phyloP scores from a whole-genome alignment of 2,329 filamentous ascomycete species.

The Colletotrichum theobromicola region DNA sequence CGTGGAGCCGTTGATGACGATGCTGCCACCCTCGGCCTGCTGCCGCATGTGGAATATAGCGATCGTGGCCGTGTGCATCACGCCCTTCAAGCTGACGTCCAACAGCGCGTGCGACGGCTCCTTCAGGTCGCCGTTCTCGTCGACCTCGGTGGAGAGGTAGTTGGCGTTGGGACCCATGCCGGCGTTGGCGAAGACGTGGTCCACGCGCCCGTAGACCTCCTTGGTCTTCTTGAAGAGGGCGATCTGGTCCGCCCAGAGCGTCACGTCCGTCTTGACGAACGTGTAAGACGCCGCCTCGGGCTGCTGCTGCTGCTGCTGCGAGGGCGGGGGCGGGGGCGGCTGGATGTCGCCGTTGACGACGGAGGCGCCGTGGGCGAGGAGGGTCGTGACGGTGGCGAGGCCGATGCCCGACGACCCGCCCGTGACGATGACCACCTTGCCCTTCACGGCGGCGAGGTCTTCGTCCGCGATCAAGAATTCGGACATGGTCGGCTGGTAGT shows the following conservation, averaged over 20 bases:
- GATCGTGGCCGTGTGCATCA: conserved; percentile 54
- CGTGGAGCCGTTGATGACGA: conserved; percentile 58
- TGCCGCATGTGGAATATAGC: conserved; percentile 56
- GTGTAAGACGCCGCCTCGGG: conserved; percentile 31
- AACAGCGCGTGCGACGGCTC: conserved; percentile 47
- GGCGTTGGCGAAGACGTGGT: conserved; percentile 76
- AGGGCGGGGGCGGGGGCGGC: conserved; percentile 43
- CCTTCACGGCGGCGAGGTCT: conserved; percentile 52
- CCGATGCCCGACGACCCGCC: conserved; percentile 76
- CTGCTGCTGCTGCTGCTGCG: too few species aligned
- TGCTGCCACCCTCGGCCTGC: conserved; percentile 51
- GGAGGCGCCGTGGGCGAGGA: conserved; percentile 57
- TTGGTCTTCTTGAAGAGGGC: conserved; percentile 56
- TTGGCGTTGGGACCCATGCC: conserved; percentile 53
- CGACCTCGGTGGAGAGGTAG: conserved; percentile 51
- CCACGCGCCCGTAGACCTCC: conserved; percentile 74
- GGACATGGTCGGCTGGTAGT: conserved; percentile 38
- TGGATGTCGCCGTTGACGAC: conserved; percentile 62
- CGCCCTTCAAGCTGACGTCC: conserved; percentile 56
- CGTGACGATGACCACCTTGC: conserved; percentile 72
- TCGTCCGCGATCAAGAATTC: conserved; percentile 51
- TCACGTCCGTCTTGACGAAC: conserved; percentile 53
- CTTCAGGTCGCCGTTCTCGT: conserved; percentile 52
- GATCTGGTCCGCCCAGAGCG: conserved; percentile 53
- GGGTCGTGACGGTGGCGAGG: conserved; percentile 61